Conservation (phyloP, 2,329 filamentous ascomycete species). For the Sclerotinia subarctica region DNA sequence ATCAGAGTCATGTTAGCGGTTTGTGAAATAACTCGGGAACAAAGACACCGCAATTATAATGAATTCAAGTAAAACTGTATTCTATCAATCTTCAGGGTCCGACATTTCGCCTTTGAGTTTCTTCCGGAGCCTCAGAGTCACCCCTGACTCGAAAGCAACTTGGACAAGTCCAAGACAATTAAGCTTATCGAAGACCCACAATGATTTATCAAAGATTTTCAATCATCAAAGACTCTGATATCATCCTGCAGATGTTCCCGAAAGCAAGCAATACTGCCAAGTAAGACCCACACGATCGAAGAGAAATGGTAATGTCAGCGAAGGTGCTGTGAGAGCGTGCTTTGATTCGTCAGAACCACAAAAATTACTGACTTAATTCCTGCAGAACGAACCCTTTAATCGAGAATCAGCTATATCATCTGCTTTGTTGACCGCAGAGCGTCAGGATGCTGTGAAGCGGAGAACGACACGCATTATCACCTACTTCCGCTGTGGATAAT, state of each 20-base stretch:
- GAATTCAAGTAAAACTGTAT: background rate
- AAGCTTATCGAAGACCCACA: slow-evolving; percentile 21
- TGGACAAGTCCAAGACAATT: background rate
- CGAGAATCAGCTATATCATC: background rate
- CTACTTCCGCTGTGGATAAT: background rate
- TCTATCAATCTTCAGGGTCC: background rate
- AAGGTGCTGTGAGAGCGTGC: background rate
- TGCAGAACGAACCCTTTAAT: background rate
- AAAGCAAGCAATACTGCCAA: slow-evolving; percentile 13
- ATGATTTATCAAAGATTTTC: slow-evolving; percentile 3
- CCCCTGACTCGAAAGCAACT: slow-evolving; percentile 2
- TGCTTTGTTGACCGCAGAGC: background rate
- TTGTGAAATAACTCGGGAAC: background rate
- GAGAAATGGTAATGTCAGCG: background rate
- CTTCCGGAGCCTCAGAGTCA: background rate
- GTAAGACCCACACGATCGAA: background rate
- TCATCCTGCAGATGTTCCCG: slow-evolving; percentile 18
- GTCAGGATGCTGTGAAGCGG: background rate
- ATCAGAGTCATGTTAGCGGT: background rate
- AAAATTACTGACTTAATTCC: background rate
- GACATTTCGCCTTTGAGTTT: background rate
- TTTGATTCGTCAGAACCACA: slow-evolving; percentile 12
- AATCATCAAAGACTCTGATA: slow-evolving; percentile 16
- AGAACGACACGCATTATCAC: background rate
- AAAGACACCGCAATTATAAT: background rate